Conservation (phyloP, 331 rosid genomes). For the Pyracantha coccinea region DNA sequence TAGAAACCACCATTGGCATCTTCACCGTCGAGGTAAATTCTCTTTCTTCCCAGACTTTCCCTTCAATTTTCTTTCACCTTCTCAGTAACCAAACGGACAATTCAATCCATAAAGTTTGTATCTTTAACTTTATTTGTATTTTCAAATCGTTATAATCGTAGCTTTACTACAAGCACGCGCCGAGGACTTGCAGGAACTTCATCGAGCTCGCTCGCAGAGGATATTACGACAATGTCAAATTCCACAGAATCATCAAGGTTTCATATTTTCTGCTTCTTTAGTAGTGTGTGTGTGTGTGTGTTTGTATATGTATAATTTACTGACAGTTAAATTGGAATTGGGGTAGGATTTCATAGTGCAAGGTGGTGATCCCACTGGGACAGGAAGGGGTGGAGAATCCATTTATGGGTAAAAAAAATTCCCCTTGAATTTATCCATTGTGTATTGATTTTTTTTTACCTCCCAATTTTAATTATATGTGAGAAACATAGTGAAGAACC, state of each 20-base stretch:
- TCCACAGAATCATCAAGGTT: conserved; percentile 98
- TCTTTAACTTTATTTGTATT: neutral
- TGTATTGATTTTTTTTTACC: neutral
- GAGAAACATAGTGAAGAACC: neutral
- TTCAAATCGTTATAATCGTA: conserved; percentile 8
- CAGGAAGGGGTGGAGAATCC: conserved; percentile 99
- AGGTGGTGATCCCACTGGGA: conserved; percentile 99
- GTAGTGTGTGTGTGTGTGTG: no score
- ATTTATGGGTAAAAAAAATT: conserved; percentile 63
- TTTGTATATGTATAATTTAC: neutral
- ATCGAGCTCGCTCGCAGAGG: conserved; percentile 90
- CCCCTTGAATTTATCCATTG: neutral
- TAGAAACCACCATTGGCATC: conserved; percentile 94
- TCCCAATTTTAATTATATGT: neutral
- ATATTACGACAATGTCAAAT: conserved; percentile 83
- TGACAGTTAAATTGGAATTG: conserved; percentile 10
- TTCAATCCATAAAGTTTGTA: neutral
- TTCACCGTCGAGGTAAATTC: conserved; percentile 66
- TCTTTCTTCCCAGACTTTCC: neutral
- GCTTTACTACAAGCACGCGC: conserved; percentile 91
- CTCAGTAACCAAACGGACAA: neutral
- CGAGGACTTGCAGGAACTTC: conserved; percentile 95
- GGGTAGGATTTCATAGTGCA: conserved; percentile 92
- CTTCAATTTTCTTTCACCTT: neutral
- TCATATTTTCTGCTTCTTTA: neutral